Conservation (phyloP, 2,329 filamentous ascomycete species). For the Penicillium palitans region DNA sequence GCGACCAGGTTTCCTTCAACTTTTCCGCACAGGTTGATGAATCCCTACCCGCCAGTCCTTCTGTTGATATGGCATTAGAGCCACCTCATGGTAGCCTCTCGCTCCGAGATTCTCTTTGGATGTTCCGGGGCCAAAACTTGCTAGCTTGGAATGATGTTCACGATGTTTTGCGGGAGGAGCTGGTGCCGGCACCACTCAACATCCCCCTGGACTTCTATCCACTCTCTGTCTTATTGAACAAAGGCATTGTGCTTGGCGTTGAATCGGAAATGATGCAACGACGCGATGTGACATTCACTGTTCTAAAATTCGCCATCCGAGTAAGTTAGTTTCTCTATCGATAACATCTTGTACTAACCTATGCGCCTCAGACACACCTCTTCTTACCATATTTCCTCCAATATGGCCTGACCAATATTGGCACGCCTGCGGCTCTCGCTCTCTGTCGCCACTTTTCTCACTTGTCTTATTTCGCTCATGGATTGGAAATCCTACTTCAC, state of each 20-base stretch:
- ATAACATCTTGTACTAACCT: constrained; percentile 14
- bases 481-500: constrained; percentile 86
- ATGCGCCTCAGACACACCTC: constrained; percentile 74
- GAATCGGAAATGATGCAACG: constrained; percentile 93
- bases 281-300: constrained; percentile 86
- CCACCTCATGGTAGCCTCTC: constrained; percentile 52
- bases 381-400: constrained; percentile 87
- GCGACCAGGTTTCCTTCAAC: constrained; percentile 67
- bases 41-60: constrained; percentile 51
- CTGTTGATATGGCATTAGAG: constrained; percentile 47
- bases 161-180: constrained; percentile 74
- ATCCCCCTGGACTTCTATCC: constrained; percentile 95
- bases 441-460: constrained; percentile 83
- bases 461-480: constrained; percentile 89
- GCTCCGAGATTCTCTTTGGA: constrained; percentile 86
- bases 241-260: constrained; percentile 85
- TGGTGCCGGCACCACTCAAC: constrained; percentile 71
- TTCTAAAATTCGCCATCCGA: constrained; percentile 82
- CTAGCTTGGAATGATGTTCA: constrained; percentile 87
- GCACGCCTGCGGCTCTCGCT: constrained; percentile 75
- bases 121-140: constrained; percentile 84
- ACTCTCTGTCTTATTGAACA: constrained; percentile 79
- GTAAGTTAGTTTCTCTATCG: constrained; percentile 52
- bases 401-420: constrained; percentile 72
- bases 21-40: constrained; percentile 51